Evolutionary conservation across 2,329 filamentous ascomycete genomes (phyloP), one percentile per base, ranked within the genome.

Genomic region (Phoma sp.): DNA sequence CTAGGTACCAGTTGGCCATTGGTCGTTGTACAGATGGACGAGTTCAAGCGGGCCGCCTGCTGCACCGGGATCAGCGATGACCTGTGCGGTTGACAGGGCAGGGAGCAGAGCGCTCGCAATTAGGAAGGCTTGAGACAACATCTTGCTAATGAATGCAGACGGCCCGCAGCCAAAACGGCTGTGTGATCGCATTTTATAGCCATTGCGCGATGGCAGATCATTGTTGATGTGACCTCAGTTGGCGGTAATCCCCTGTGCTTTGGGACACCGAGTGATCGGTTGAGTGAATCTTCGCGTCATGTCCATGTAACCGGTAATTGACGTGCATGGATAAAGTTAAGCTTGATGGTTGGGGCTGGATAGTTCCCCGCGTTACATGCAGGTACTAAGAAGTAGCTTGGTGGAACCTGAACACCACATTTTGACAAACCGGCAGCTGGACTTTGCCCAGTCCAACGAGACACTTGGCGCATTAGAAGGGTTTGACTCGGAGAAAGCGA

Each of bases 21-120:
- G 74, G 59, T 81, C 79, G 47, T 80, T 76, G 58, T 82, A 83
- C 8, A 81, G 67, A 66, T 83, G 80, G 0, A 78, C 75, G 25
- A 81, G 55, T 55, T 83, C 80, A 6, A 82, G 68, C 11, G 73
- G 55, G 10, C 79, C 78, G 1, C 80, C 80, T 14, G 70, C 67
- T 10, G 65, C 57, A 13, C 72, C 71, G 18, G 74, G 68, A 59
- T 80, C 77, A 22, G 48, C 57, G n/a, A 57, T 47, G 11, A 67
- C 36, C 24, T 69, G 61, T 25, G 60, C 59, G 29, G 37, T 45
- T 7, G 54, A 61, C 1, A 64, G 52, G 5, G 42, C 47, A 27
- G 60, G 49, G 13, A 64, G 41, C 48, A 58, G 50, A 23, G 48
- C 43, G 54, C 59, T 59, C 43, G 58, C 36, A 1, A 44, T 37